Evolutionary conservation across 2,329 filamentous ascomycete genomes (phyloP).

Genomic region (Ilyonectria sp.): DNA sequence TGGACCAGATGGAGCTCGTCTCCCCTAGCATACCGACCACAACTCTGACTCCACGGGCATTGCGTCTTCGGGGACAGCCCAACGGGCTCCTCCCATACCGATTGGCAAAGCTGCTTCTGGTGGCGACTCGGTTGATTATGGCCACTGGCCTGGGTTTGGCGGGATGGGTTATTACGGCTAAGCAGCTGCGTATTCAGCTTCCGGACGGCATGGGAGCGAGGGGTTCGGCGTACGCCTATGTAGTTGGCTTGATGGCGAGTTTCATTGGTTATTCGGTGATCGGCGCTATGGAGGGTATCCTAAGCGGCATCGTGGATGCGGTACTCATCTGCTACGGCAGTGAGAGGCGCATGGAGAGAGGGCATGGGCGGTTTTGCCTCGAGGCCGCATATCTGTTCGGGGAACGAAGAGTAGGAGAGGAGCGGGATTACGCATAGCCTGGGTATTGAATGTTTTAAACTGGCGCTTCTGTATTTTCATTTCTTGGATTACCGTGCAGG

Average conservation of each 20-base stretch:
- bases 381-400: conserved; percentile 93
- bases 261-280: conserved; percentile 96
- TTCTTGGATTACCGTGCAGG: conserved; percentile 30
- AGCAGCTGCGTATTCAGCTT: conserved; percentile 76
- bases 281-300: conserved; percentile 89
- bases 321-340: conserved; percentile 95
- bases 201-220: conserved; percentile 70
- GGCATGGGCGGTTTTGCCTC: conserved; percentile 85
- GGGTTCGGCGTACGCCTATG: conserved; percentile 93
- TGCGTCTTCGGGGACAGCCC: conserved; percentile 59
- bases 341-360: conserved; percentile 79
- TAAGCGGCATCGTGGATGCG: conserved; percentile 89
- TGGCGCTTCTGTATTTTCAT: conserved; percentile 24
- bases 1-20: conserved; percentile 88
- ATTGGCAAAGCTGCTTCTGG: conserved; percentile 90
- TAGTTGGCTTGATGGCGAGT: conserved; percentile 91
- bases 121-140: conserved; percentile 93
- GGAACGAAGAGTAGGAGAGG: conserved; percentile 61
- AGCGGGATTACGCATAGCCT: conserved; percentile 48
- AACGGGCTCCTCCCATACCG: conserved; percentile 85
- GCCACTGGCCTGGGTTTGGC: conserved; percentile 91
- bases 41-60: conserved; percentile 72
- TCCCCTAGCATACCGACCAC: conserved; percentile 81
- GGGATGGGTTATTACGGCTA: conserved; percentile 95
- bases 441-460: conserved; percentile 22